Conservation (phyloP, 495 filamentous ascomycete species). For the Chaetomium cochliodes region DNA sequence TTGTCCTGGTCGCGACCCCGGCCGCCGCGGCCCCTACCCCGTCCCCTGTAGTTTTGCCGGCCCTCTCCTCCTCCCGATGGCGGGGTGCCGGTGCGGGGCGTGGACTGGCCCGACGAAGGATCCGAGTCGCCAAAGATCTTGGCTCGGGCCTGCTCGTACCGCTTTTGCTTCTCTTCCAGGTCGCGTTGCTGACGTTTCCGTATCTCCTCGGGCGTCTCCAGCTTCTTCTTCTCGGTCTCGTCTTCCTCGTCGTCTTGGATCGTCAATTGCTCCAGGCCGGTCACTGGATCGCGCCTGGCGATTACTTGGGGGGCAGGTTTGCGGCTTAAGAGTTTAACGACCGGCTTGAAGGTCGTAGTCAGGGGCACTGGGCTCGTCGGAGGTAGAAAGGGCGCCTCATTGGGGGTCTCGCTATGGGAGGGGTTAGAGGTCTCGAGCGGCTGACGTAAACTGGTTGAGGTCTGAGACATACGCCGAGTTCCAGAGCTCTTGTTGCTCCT, state of each 20-base stretch:
- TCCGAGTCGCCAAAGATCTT: slow-evolving; percentile 74
- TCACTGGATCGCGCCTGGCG: slow-evolving; percentile 48
- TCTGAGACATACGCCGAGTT: slow-evolving; percentile 67
- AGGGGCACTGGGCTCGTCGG: slow-evolving; percentile 67
- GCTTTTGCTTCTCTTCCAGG: slow-evolving; percentile 81
- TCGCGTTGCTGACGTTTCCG: slow-evolving; percentile 70
- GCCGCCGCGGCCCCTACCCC: slow-evolving; percentile 26
- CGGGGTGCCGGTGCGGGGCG: slow-evolving; percentile 60
- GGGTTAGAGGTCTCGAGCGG: slow-evolving; percentile 5
- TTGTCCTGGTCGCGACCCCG: slow-evolving; percentile 29
- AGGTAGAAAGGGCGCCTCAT: slow-evolving; percentile 72
- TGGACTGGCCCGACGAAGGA: slow-evolving; percentile 47
- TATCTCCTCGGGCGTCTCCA: slow-evolving; percentile 68
- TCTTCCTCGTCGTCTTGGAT: slow-evolving; percentile 66
- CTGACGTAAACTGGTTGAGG: neutral
- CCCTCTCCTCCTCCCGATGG: slow-evolving; percentile 47
- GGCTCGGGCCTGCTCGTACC: slow-evolving; percentile 81
- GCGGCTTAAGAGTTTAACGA: slow-evolving; percentile 78
- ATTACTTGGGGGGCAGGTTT: slow-evolving; percentile 61
- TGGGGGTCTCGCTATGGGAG: slow-evolving; percentile 40
- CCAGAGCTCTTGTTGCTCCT: slow-evolving; percentile 83
- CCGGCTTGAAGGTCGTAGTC: slow-evolving; percentile 77
- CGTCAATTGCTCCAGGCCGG: slow-evolving; percentile 55
- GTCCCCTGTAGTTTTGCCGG: slow-evolving; percentile 30
- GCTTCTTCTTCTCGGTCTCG: slow-evolving; percentile 57